These are phyloP conservation scores for Verticillium zaregamsianum DNA, from an alignment of 2,329 filamentous ascomycete genomes.

Conservation along the genomic window DNA sequence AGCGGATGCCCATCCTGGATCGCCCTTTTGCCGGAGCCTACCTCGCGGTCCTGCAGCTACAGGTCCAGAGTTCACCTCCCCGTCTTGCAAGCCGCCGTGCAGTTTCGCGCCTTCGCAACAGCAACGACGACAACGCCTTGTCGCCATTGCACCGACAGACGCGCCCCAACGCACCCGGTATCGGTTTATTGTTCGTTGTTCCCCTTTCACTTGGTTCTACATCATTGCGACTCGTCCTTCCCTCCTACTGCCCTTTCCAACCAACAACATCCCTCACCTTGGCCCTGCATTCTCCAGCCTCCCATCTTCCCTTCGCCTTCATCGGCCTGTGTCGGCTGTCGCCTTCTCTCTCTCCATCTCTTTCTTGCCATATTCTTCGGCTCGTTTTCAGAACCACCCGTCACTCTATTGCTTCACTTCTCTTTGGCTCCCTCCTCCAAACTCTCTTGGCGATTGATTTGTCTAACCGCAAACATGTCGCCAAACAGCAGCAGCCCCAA, in stretches of 20 bases:
- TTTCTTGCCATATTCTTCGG: not conserved
- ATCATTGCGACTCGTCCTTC: conserved; percentile 9
- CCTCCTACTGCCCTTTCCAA: conserved; percentile 6
- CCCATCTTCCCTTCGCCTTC: conserved; percentile 7
- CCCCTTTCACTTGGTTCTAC: conserved; percentile 11
- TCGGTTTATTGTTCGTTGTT: conserved; percentile 14
- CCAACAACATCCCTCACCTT: not conserved
- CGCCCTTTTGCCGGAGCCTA: not conserved
- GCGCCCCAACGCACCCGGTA: not conserved
- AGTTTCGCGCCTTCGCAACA: not conserved
- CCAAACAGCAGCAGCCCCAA: conserved; percentile 42
- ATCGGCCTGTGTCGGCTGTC: not conserved
- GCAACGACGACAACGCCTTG: not conserved
- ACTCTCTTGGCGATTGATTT: conserved; percentile 35
- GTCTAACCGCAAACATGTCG: conserved; percentile 54
- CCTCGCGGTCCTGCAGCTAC: not conserved
- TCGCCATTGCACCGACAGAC: not conserved
- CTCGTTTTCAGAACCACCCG: conserved; percentile 8
- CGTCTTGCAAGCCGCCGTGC: not conserved
- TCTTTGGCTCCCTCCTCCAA: conserved; percentile 10
- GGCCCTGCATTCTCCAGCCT: not conserved
- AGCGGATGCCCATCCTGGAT: not conserved
- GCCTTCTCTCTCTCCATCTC: not conserved
- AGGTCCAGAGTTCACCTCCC: not conserved
- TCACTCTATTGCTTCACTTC: conserved; percentile 7